Base-by-base conservation (phyloP, 2,329 filamentous ascomycete genomes). In the Helicocarpus griseus region DNA sequence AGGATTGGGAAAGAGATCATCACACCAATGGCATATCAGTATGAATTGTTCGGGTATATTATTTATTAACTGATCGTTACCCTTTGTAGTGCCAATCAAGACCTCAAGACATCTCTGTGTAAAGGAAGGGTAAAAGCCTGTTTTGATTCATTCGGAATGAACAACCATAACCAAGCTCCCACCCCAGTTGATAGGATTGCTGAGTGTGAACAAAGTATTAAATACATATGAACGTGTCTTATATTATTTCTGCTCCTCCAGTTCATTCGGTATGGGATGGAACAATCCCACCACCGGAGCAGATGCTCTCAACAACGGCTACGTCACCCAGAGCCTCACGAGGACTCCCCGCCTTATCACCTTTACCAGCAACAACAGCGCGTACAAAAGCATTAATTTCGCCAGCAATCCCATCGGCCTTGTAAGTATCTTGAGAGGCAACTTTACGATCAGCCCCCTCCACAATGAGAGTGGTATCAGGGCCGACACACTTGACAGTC, bases 241-340 rank as follows among this genome's bases (percentile, higher is more conserved):
- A n/a, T n/a, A n/a, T n/a, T n/a, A n/a, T n/a, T n/a, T n/a, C 19
- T 40, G 11, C 38, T 5, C 11, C 5, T 41, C 26, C 21, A 3
- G 11, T 26, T 41, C 38, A 45, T 19, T 31, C 17, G 14, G 5
- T 9, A 31, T 45, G 43, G 19, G 43, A 29, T 14, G 22, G 11
- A 6, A 54, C 50, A 35, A 33, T 14, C 58, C 69, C 63, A 6
- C 65, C 62, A 54, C 66, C 68, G 31, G 53, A 54, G 47, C 68
- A 55, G 54, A 68, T 64, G 51, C 57, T 60, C 52, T 68, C 45
- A 28, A 48, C 14, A 19, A 48, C 45, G 58, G 77, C 70, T 50
- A 80, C 57, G 65, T 81, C 78, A 14, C 65, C 69, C 60, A 80
- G 57, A 19, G 77, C 77, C 63, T 81, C 73, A 69, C 2, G 76